These are phyloP conservation scores for Paraconiothyrium brasiliense DNA, from an alignment of 2,329 filamentous ascomycete genomes.

Conservation along the genomic window DNA sequence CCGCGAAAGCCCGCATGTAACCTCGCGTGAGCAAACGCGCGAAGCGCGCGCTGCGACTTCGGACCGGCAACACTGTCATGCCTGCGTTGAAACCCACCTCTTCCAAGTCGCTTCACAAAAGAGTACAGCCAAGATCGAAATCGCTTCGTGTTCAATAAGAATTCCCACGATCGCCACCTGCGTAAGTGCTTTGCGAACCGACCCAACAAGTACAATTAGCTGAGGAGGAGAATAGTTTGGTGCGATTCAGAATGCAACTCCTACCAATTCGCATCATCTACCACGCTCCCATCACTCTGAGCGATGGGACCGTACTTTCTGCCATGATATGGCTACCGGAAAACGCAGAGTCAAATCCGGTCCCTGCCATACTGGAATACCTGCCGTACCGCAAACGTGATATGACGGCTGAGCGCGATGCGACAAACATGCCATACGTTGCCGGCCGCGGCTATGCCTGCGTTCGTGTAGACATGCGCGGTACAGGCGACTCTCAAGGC, in stretches of 20 bases:
- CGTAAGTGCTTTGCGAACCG: not conserved
- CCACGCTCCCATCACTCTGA: conserved; percentile 10
- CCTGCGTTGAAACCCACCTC: not conserved
- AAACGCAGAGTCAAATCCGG: conserved; percentile 6
- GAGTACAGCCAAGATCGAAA: not conserved
- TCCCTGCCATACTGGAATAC: conserved; percentile 13
- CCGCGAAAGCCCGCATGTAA: conserved; percentile 7
- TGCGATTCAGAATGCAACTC: conserved; percentile 3
- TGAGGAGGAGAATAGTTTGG: not conserved
- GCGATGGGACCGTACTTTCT: conserved; percentile 10
- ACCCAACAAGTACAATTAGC: not conserved
- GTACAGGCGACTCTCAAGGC: conserved; percentile 15
- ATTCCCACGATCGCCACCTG: not conserved
- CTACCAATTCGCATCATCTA: conserved; percentile 15
- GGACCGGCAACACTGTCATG: not conserved
- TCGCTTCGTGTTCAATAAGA: not conserved
- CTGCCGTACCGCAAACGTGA: conserved; percentile 12
- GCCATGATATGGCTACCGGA: conserved; percentile 14
- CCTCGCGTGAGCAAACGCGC: not conserved
- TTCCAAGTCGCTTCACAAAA: not conserved
- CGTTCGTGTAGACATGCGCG: conserved; percentile 14
- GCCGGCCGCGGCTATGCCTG: conserved; percentile 13
- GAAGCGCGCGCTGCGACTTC: conserved; percentile 5
- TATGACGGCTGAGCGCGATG: conserved; percentile 14
- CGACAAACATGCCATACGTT: conserved; percentile 13